phyloP scores from a whole-genome alignment of 2,329 filamentous ascomycete genomes.

The Fusarium ambrosium region DNA sequence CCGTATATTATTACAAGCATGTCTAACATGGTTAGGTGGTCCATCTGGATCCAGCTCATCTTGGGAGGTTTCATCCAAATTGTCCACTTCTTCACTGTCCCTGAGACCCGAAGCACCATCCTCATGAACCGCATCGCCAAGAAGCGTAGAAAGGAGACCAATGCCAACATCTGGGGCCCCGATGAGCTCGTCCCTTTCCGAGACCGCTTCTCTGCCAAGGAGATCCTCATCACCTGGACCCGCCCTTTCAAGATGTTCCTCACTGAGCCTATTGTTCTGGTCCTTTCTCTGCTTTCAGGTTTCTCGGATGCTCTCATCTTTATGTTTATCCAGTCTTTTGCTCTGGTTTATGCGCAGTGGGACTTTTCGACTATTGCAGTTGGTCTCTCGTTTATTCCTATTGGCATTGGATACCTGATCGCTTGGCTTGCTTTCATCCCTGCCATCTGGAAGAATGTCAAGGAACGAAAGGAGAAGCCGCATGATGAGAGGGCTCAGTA shows the following conservation, averaged over 20 bases:
- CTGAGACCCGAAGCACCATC: conserved; percentile 82
- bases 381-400: conserved; percentile 74
- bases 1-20: background rate
- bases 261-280: conserved; percentile 80
- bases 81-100: conserved; percentile 77
- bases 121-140: conserved; percentile 86
- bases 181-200: conserved; percentile 76
- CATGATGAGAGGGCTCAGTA: conserved; percentile 73
- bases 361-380: conserved; percentile 68
- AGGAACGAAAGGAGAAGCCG: conserved; percentile 63
- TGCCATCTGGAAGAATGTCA: conserved; percentile 67
- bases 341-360: conserved; percentile 78
- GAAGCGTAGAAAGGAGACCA: conserved; percentile 72
- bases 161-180: conserved; percentile 77
- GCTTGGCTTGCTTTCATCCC: conserved; percentile 72
- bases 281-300: conserved; percentile 77
- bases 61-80: conserved; percentile 78
- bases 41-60: conserved; percentile 88
- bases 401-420: conserved; percentile 75
- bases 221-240: conserved; percentile 69
- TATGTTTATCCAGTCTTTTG: conserved; percentile 81
- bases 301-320: conserved; percentile 84
- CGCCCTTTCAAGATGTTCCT: conserved; percentile 81
- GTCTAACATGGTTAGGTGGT: conserved; percentile 58
- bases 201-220: conserved; percentile 69